A percentile compares a stretch with the other conserved stretches of the same genome.
Evolutionary conservation across 352 stramenopile species (phyloP).

Genomic region (Phytophthora sojae): DNA sequence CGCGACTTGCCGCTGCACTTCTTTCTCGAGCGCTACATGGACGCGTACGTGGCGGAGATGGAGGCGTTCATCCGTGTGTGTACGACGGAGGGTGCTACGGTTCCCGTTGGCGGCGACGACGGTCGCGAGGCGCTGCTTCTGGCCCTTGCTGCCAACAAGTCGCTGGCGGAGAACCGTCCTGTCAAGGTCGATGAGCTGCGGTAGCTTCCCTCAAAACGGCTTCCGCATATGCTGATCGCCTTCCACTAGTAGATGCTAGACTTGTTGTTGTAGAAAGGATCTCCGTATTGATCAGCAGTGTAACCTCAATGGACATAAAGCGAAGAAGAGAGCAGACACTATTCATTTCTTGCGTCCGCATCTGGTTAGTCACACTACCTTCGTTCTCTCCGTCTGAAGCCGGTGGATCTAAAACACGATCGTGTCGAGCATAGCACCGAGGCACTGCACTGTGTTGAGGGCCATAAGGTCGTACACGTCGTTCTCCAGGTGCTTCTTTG

Average conservation of each 20-base stretch:
- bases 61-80: slow-evolving; percentile 74
- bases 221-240: slow-evolving; percentile 22
- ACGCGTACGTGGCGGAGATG: slow-evolving; percentile 83
- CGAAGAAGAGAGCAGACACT: slow-evolving; percentile 24
- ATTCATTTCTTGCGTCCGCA: slow-evolving; percentile 24
- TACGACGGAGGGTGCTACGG: slow-evolving; percentile 37
- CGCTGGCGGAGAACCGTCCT: slow-evolving; percentile 69
- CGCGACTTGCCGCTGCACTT: slow-evolving; percentile 95
- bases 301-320: slow-evolving; percentile 23
- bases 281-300: slow-evolving; percentile 19
- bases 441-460: slow-evolving; percentile 98
- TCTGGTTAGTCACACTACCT: slow-evolving; percentile 21
- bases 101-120: slow-evolving; percentile 66
- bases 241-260: slow-evolving; percentile 28
- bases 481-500: slow-evolving; percentile 94
- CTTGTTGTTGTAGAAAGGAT: slow-evolving; percentile 31
- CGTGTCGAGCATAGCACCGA: slow-evolving; percentile 98
- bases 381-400: slow-evolving; percentile 17
- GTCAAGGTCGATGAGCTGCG: slow-evolving; percentile 69
- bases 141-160: slow-evolving; percentile 74
- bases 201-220: slow-evolving; percentile 26
- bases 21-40: slow-evolving; percentile 95
- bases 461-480: slow-evolving; percentile 98
- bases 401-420: slow-evolving; percentile 95
- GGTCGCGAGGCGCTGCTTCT: slow-evolving; percentile 74